Evolutionary conservation across 768 basidiomycete species (phyloP).

Genomic region (Ramaria rubella): DNA sequence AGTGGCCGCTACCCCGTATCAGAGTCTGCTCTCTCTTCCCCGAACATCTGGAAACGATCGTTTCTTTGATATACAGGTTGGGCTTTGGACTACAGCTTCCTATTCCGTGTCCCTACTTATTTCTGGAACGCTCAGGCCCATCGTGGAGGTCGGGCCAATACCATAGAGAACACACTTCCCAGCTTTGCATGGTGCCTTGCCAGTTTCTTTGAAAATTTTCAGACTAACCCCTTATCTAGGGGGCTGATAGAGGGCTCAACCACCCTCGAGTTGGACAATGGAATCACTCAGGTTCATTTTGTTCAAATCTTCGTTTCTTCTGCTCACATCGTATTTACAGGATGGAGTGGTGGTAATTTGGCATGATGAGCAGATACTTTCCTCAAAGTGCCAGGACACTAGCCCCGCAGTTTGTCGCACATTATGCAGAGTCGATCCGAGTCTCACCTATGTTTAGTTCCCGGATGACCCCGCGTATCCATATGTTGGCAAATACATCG

Average conservation of each 20-base stretch:
- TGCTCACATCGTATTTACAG: conserved; percentile 26
- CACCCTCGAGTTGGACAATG: conserved; percentile 74
- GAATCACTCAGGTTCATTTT: conserved; percentile 55
- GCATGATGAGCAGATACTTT: conserved; percentile 65
- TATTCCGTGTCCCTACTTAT: neutral
- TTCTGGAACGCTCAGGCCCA: conserved; percentile 46
- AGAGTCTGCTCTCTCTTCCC: neutral
- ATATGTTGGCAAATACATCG: conserved; percentile 66
- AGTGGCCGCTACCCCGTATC: neutral
- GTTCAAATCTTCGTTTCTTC: neutral
- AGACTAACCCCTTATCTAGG: conserved; percentile 33
- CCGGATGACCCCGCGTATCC: conserved; percentile 56
- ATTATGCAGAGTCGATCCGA: neutral
- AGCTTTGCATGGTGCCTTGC: conserved; percentile 64
- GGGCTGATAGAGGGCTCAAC: conserved; percentile 70
- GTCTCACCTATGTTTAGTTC: conserved; percentile 31
- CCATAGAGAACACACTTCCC: conserved; percentile 65
- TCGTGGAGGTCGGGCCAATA: conserved; percentile 70
- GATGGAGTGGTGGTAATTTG: conserved; percentile 74
- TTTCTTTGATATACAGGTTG: neutral
- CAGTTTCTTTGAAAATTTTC: conserved; percentile 2
- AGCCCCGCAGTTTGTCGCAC: conserved; percentile 44
- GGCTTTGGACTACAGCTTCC: neutral
- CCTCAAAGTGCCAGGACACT: conserved; percentile 66
- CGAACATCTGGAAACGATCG: neutral